These are phyloP conservation scores for Leccinum subrobustum DNA, from an alignment of 1,284 basidiomycete genomes.

Conservation along the genomic window DNA sequence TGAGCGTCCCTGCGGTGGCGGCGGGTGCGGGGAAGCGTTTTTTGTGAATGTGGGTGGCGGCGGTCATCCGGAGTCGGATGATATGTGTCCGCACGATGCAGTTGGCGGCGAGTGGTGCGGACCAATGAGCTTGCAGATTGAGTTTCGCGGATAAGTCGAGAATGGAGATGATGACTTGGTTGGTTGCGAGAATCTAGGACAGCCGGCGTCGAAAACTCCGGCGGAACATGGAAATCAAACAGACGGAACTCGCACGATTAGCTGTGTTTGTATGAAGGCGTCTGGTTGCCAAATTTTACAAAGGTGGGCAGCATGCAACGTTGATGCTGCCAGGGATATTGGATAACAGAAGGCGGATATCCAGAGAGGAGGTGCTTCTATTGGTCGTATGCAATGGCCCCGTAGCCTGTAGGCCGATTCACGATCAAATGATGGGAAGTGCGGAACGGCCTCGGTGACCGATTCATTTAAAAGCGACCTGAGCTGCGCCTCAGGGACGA, in stretches of 20 bases:
- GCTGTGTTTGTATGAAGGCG: neutral
- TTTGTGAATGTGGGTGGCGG: neutral
- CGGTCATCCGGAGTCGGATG: constrained; percentile 5
- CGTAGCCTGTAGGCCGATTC: constrained; percentile 16
- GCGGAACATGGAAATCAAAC: neutral
- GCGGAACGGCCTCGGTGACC: constrained; percentile 3
- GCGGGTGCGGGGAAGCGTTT: constrained; percentile 26
- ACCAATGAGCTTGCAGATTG: neutral
- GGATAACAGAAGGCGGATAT: constrained; percentile 8
- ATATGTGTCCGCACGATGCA: neutral
- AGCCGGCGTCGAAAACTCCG: neutral
- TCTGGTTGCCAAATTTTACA: constrained; percentile 1
- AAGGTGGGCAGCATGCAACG: neutral
- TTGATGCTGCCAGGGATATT: neutral
- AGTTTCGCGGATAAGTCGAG: constrained; percentile 1
- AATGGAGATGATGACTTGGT: neutral
- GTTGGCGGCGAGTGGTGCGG: neutral
- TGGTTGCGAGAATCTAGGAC: neutral
- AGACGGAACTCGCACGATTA: neutral
- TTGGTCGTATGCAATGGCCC: neutral
- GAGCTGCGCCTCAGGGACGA: constrained; percentile 5
- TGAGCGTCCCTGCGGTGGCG: constrained; percentile 25
- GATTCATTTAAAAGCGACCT: constrained; percentile 9
- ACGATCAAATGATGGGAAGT: constrained; percentile 19
- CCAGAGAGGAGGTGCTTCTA: neutral